phyloP scores from a whole-genome alignment of 2,329 filamentous ascomycete species.

The Neoascochyta sp. region DNA sequence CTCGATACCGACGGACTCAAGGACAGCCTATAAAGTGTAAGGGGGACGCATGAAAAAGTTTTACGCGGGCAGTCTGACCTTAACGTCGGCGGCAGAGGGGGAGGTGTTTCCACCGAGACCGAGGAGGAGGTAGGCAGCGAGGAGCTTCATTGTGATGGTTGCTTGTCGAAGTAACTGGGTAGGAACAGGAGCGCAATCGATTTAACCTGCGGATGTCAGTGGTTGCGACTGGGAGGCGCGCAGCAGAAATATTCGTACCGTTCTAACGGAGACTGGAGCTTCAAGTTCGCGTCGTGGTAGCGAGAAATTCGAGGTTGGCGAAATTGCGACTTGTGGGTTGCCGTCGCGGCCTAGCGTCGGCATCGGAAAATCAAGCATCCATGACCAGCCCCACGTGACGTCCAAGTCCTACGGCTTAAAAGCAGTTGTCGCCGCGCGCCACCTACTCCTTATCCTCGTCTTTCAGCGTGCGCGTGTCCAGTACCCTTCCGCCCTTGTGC shows the following conservation, averaged over 20 bases:
- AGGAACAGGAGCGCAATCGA: conserved; percentile 95
- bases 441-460: conserved; percentile 16
- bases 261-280: conserved; percentile 99
- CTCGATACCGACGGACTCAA: conserved; percentile 92
- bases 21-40: conserved; percentile 62
- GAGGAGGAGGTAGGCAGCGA: conserved; percentile 98
- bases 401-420: conserved; percentile 18
- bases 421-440: conserved; percentile 18
- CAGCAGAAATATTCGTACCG: conserved; percentile 54
- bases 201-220: conserved; percentile 51
- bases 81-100: conserved; percentile 79
- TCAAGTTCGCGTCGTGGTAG: conserved; percentile 66
- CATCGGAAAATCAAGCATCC: conserved; percentile 12
- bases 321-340: no score
- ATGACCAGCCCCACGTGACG: conserved; percentile 21
- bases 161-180: conserved; percentile 16
- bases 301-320: conserved; percentile 15
- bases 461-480: conserved; percentile 17
- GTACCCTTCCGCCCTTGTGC: conserved; percentile 13
- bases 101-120: conserved; percentile 86
- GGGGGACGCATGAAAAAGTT: not conserved
- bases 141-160: conserved; percentile 90
- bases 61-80: conserved; percentile 14
- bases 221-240: conserved; percentile 1
- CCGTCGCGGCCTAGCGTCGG: conserved; percentile 3